These are phyloP conservation scores for Balansia obtecta DNA, from an alignment of 2,329 filamentous ascomycete species.

Conservation along the genomic window DNA sequence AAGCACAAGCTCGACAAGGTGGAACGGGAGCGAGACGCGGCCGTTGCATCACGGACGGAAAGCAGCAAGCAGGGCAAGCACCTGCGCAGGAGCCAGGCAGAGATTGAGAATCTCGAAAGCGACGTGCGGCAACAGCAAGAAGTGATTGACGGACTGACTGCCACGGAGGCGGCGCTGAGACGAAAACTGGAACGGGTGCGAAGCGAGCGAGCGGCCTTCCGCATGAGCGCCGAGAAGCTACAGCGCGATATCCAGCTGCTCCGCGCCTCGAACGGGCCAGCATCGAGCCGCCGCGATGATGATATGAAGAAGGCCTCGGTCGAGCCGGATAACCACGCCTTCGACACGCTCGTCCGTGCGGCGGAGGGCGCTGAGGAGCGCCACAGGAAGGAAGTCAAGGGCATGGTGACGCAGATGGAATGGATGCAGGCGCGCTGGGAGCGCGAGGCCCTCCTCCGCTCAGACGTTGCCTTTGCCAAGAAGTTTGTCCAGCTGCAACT, in stretches of 20 bases:
- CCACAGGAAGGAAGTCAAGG: conserved; percentile 66
- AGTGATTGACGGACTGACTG: conserved; percentile 43
- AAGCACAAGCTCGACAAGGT: conserved; percentile 39
- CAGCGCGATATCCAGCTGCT: conserved; percentile 37
- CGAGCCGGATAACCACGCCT: conserved; percentile 28
- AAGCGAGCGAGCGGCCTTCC: conserved; percentile 48
- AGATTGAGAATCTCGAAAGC: conserved; percentile 57
- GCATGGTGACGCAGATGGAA: conserved; percentile 78
- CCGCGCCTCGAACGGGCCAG: conserved; percentile 23
- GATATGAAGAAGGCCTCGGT: conserved; percentile 3
- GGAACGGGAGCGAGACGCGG: conserved; percentile 31
- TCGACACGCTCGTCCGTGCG: conserved; percentile 45
- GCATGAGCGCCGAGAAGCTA: conserved; percentile 41
- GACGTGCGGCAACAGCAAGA: conserved; percentile 58
- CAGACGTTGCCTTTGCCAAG: conserved; percentile 78
- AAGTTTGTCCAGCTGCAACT: conserved; percentile 68
- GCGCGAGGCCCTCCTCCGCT: conserved; percentile 69
- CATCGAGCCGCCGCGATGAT: conserved; percentile 9
- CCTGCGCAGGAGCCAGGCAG: conserved; percentile 49
- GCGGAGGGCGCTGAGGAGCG: conserved; percentile 51
- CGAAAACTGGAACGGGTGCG: conserved; percentile 58
- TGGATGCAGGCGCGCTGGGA: conserved; percentile 75
- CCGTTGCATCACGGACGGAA: conserved; percentile 23
- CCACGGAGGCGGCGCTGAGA: conserved; percentile 47
- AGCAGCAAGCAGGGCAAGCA: conserved; percentile 43